Evolutionary conservation across 768 basidiomycete genomes (phyloP), one percentile per base, ranked within the genome.

Genomic region (Hygrocybe punicea): DNA sequence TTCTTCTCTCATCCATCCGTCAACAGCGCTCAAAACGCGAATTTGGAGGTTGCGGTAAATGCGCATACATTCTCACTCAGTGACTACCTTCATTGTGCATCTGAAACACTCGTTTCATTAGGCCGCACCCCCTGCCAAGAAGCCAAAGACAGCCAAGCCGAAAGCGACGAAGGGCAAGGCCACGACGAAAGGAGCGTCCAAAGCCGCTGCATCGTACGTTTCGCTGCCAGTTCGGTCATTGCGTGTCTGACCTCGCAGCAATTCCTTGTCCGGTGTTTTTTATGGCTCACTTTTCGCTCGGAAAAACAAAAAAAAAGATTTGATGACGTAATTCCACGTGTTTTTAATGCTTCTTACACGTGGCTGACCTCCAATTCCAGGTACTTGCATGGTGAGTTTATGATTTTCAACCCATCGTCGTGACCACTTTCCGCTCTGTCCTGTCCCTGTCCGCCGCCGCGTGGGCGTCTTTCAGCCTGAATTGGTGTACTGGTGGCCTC

Each of bases 91-190:
- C 19, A 3, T n/a, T 16, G 46, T 48, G 6, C 36, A 13, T n/a
- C 14, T n/a, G 33, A 19, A 16, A 10, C 19, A 46, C 24, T 53
- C 54, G 4, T 8, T 24, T 36, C 24, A 33, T 49, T 48, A 69
- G 53, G 36, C 61, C 14, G 59, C 69, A 29, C 68, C 76, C 9
- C 65, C 73, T 24, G 58, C 71, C 17, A 81, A 81, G 67, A 82
- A 77, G 63, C 50, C 74, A 4, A 81, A 65, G 67, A 66, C 70
- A 29, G 59, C 63, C 24, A 34, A 25, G 16, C 11, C 45, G n/a
- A 47, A 36, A 48, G 21, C 55, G 8, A 49, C 21, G 39, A 56
- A 49, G 34, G 45, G 17, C 23, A 23, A 23, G 11, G 11, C 17
- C 2, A 23, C 29, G 13, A 24, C 24, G 19, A 33, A 37, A 34